Percentiles rank a stretch among this genome's conserved stretches.
Conservation (phyloP, 1,284 basidiomycete species). For the Tremellales sp. region DNA sequence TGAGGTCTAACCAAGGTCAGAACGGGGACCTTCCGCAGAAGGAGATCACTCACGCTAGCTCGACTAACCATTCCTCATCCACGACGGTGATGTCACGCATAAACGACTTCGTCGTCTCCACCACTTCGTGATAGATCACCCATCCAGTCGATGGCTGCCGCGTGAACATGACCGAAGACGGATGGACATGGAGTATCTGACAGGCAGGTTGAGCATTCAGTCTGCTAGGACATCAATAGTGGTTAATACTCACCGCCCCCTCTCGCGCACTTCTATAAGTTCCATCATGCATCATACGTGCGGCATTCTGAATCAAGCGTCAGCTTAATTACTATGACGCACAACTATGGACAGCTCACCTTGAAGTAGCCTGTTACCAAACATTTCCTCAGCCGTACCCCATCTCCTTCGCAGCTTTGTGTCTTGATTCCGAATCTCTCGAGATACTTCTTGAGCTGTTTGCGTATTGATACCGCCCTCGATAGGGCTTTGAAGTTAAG, state of each 20-base stretch:
- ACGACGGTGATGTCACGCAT: conserved; percentile 56
- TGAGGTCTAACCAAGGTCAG: conserved; percentile 30
- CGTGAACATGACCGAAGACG: conserved; percentile 90
- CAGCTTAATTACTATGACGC: background rate
- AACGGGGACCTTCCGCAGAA: background rate
- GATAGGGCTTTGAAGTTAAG: conserved; percentile 90
- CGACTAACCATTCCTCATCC: conserved; percentile 54
- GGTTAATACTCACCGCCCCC: conserved; percentile 59
- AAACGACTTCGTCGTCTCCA: conserved; percentile 84
- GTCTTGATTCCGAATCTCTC: conserved; percentile 72
- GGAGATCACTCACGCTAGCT: conserved; percentile 47
- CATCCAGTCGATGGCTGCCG: conserved; percentile 82
- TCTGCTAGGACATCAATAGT: background rate
- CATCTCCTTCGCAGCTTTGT: conserved; percentile 80
- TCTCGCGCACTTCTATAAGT: conserved; percentile 81
- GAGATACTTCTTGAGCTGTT: conserved; percentile 89
- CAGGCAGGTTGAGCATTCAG: background rate
- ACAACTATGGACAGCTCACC: conserved; percentile 20
- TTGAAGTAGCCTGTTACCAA: conserved; percentile 90
- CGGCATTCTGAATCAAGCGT: conserved; percentile 60
- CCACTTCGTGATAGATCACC: conserved; percentile 93
- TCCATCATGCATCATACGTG: conserved; percentile 81
- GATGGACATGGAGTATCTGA: conserved; percentile 82
- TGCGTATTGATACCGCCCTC: conserved; percentile 83
- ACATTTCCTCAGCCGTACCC: conserved; percentile 71